A percentile compares a stretch with the other conserved stretches of the same genome.
phyloP scores from a whole-genome alignment of 176 grass and related monocot species.

The Saccharum officinarum region DNA sequence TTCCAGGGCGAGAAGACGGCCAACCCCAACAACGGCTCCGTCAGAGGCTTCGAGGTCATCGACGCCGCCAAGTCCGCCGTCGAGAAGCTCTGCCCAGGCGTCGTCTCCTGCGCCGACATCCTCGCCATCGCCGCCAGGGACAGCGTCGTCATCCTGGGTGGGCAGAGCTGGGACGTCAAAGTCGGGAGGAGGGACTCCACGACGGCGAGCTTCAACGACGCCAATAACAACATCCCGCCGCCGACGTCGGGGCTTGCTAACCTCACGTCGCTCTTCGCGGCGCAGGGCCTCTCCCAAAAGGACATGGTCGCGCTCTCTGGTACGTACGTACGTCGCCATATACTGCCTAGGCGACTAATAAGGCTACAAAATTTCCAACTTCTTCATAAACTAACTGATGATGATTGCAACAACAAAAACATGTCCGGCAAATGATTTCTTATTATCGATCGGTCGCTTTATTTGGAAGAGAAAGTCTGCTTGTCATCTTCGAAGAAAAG shows the following conservation, averaged over 20 bases:
- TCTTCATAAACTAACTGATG: too few relatives aligned
- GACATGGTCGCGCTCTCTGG: constrained; percentile 68
- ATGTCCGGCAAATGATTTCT: too few relatives aligned
- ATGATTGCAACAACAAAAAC: too few relatives aligned
- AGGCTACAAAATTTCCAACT: too few relatives aligned
- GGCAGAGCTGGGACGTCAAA: constrained; percentile 59
- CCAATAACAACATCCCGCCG: constrained; percentile 59
- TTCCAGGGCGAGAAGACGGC: constrained; percentile 72
- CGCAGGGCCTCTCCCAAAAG: constrained; percentile 56
- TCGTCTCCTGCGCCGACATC: constrained; percentile 96
- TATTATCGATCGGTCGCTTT: too few relatives aligned
- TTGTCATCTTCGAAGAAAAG: too few relatives aligned
- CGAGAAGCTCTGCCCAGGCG: constrained; percentile 56
- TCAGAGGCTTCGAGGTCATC: constrained; percentile 73
- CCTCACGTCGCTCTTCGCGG: constrained; percentile 55
- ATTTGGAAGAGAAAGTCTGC: too few relatives aligned
- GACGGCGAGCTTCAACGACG: constrained; percentile 46
- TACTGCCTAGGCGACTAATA: too few relatives aligned
- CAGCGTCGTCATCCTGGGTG: constrained; percentile 49
- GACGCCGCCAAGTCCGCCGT: constrained; percentile 69
- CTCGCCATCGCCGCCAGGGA: constrained; percentile 67
- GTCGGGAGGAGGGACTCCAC: constrained; percentile 55
- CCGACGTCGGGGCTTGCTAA: constrained; percentile 42
- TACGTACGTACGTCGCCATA: not conserved
- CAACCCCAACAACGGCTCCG: constrained; percentile 54